These are phyloP conservation scores for Fusarium sp. DNA, from an alignment of 2,329 filamentous ascomycete species.

Conservation along the genomic window DNA sequence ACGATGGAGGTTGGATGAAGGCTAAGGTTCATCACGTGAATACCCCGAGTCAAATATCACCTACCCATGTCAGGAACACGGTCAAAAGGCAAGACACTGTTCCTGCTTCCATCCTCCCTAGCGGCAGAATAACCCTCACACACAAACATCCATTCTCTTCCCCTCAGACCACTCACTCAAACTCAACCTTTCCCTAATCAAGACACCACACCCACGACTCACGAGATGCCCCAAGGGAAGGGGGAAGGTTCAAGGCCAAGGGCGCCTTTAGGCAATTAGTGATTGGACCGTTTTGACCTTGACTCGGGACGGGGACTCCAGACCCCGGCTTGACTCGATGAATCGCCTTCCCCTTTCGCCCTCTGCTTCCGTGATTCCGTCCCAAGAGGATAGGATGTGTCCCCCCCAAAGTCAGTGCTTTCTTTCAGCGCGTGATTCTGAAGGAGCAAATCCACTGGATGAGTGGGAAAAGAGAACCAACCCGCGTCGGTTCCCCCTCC, in stretches of 20 bases:
- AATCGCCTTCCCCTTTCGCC: slow-evolving; percentile 15
- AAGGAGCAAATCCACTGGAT: slow-evolving; percentile 14
- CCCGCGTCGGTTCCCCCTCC: slow-evolving; percentile 7
- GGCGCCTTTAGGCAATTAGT: neutral
- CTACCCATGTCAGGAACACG: slow-evolving; percentile 16
- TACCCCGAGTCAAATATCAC: neutral
- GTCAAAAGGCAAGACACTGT: slow-evolving; percentile 6
- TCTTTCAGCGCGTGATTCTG: slow-evolving; percentile 12
- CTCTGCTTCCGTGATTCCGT: neutral
- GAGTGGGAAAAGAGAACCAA: neutral
- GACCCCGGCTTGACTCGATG: neutral
- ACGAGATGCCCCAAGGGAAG: neutral
- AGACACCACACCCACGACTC: slow-evolving; percentile 4
- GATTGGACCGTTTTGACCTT: slow-evolving; percentile 10
- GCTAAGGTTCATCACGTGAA: slow-evolving; percentile 21
- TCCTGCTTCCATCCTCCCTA: slow-evolving; percentile 1
- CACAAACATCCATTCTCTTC: too few species aligned
- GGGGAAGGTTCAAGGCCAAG: neutral
- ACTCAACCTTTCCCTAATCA: slow-evolving; percentile 9
- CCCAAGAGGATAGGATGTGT: neutral
- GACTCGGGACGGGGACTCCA: neutral
- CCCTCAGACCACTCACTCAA: neutral
- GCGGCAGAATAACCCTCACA: neutral
- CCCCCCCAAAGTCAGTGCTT: neutral
- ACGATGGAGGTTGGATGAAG: neutral